A percentile compares a stretch with the other conserved stretches of the same genome.
Evolutionary conservation across 139 green algal genomes (phyloP).

Genomic region (Closterium sp.): DNA sequence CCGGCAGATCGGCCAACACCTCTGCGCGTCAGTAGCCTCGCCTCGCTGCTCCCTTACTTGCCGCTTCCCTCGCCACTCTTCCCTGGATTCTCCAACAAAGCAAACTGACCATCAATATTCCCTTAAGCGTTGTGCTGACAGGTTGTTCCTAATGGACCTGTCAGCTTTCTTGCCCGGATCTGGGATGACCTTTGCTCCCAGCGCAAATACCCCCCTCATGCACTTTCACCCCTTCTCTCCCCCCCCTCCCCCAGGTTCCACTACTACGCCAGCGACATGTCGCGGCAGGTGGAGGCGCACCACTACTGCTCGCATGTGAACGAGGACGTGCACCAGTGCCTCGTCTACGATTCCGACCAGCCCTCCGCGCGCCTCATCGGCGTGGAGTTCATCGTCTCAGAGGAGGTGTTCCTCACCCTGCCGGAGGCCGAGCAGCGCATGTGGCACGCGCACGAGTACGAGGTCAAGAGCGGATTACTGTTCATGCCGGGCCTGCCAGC

Average conservation of each 20-base stretch:
- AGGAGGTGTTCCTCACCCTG: slow-evolving; percentile 63
- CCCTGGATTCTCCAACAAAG: background rate
- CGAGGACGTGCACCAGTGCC: slow-evolving; percentile 71
- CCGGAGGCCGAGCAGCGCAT: slow-evolving; percentile 72
- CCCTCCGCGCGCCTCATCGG: slow-evolving; percentile 66
- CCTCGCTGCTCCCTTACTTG: background rate
- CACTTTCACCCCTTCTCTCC: background rate
- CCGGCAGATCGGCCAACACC: slow-evolving; percentile 23
- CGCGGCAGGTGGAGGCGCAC: slow-evolving; percentile 65
- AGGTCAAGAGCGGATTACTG: slow-evolving; percentile 57
- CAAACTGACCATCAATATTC: no score
- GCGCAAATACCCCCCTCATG: background rate
- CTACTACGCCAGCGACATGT: slow-evolving; percentile 49
- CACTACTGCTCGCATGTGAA: slow-evolving; percentile 68
- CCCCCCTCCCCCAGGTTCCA: slow-evolving; percentile 24
- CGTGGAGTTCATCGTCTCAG: slow-evolving; percentile 75
- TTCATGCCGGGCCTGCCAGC: slow-evolving; percentile 20
- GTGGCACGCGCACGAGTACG: slow-evolving; percentile 77
- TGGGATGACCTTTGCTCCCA: background rate
- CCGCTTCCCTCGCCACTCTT: background rate
- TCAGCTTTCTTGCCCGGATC: no score
- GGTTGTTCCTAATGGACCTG: no score
- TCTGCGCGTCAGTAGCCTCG: slow-evolving; percentile 21
- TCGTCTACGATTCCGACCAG: slow-evolving; percentile 63
- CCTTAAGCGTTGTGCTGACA: no score